Base-by-base conservation (phyloP, 768 basidiomycete genomes). In the Russula virescens region DNA sequence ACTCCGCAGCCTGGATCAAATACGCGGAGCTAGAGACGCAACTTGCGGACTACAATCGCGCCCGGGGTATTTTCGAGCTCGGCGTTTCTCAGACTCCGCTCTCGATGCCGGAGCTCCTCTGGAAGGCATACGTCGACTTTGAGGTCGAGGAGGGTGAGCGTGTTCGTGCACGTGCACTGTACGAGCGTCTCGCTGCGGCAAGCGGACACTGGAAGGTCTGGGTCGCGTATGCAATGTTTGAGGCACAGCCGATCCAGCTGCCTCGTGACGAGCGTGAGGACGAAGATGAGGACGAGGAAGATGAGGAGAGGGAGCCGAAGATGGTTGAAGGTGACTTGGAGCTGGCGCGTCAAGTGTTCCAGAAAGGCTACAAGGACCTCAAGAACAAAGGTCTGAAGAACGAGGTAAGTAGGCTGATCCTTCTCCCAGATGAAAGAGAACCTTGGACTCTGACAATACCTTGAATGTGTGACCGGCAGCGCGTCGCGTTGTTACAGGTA, bases 131-230 rank as follows among this genome's bases (percentile, higher is more conserved):
- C 74, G 91, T 98, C 75, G 96, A 98, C 74, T 97, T 97, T 68
- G 96, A 98, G 75, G 85, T 88, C 60, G 90, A 91, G 63, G 94
- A 97, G 73, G 94, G 94, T 68, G 94, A 98, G 67, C 84, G 93
- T 45, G 90, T 90, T 61, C 81, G 83, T 18, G 88, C 91, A 1
- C 80, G 96, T n/a, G 79, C 80, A 7, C 72, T 98, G 45, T 98
- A 97, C 72, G 95, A 98, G 75, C 84, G 94, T 21, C 81, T 98
- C 21, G 80, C 97, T 52, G 76, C 83, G 35, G 78, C 89, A 53
- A 96, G 93, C 66, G 91, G 91, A 4, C 95, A 98, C 71, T 89
- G 94, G 75, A 98, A 98, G 75, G 94, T 96, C 21, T 98, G 94
- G 94, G 91, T 97, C 59, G 87, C 94, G 57, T 98, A 88, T 73